These are phyloP conservation scores for Plasmodium falciparum DNA, from an alignment of 169 alveolate genomes.

Conservation along the genomic window DNA sequence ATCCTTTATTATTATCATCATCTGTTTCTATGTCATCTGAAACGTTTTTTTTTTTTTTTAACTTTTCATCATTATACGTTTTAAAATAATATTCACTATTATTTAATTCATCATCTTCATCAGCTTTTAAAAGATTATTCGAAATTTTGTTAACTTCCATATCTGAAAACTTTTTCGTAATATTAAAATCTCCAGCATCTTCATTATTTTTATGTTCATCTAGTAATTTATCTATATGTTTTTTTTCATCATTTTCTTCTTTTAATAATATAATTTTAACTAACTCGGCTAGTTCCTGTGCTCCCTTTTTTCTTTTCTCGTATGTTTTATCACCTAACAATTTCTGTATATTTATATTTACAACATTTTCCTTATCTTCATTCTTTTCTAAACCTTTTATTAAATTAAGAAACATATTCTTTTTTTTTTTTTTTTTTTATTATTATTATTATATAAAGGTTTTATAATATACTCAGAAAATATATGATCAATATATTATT, in stretches of 20 bases:
- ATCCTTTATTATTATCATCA: not conserved
- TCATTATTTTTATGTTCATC: conserved; percentile 11
- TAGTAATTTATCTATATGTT: conserved; percentile 23
- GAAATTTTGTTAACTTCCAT: conserved; percentile 22
- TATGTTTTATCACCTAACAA: conserved; percentile 67
- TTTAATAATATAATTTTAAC: conserved; percentile 39
- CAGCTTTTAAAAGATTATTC: conserved; percentile 7
- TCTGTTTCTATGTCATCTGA: not conserved
- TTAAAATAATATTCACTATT: conserved; percentile 48
- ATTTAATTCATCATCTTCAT: conserved; percentile 29
- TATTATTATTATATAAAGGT: not conserved
- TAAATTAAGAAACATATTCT: conserved; percentile 39
- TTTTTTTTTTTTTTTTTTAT: not conserved
- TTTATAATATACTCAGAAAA: too few relatives aligned
- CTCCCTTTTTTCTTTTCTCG: conserved; percentile 73
- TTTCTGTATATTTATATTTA: conserved; percentile 37
- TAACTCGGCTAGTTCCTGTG: conserved; percentile 62
- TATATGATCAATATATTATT: not conserved
- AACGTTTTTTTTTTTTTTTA: not conserved
- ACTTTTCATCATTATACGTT: conserved; percentile 22
- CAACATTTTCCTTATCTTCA: conserved; percentile 58
- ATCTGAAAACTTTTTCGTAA: conserved; percentile 17
- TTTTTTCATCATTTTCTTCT: conserved; percentile 59
- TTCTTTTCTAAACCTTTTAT: conserved; percentile 62
- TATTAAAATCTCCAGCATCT: conserved; percentile 2